These are phyloP conservation scores for Lentinula novae-zelandiae DNA, from an alignment of 1,284 basidiomycete species.

Conservation along the genomic window DNA sequence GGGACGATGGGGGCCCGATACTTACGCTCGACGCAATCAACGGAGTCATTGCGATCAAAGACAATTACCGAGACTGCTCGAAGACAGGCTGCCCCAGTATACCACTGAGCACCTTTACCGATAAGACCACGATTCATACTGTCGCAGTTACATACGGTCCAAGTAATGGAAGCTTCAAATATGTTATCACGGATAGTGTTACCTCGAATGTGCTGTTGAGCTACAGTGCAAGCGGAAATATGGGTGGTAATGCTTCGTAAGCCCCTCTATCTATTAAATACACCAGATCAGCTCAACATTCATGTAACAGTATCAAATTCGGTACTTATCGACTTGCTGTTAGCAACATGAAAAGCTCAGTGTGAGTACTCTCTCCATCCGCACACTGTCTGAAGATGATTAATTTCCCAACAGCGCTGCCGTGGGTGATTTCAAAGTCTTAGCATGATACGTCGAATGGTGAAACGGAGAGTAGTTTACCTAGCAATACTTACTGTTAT, in stretches of 20 bases:
- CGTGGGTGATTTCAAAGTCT: background rate
- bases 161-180: conserved; percentile 13
- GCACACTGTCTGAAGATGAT: background rate
- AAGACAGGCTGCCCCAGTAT: conserved; percentile 13
- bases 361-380: background rate
- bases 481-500: too few relatives aligned
- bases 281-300: background rate
- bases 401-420: background rate
- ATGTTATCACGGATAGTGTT: conserved; percentile 13
- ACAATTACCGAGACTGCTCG: conserved; percentile 12
- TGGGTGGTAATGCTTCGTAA: conserved; percentile 11
- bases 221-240: conserved; percentile 17
- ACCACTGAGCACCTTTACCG: conserved; percentile 13
- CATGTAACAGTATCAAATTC: background rate
- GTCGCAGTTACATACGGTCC: conserved; percentile 14
- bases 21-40: conserved; percentile 18
- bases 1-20: conserved; percentile 7
- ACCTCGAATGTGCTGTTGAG: conserved; percentile 12
- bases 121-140: conserved; percentile 16
- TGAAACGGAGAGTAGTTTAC: too few relatives aligned
- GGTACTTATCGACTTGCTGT: background rate
- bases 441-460: background rate
- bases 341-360: background rate
- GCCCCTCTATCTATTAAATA: background rate
- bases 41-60: conserved; percentile 12